Evolutionary conservation across 2,329 filamentous ascomycete species (phyloP).

Genomic region (Penicillium capsulatum): DNA sequence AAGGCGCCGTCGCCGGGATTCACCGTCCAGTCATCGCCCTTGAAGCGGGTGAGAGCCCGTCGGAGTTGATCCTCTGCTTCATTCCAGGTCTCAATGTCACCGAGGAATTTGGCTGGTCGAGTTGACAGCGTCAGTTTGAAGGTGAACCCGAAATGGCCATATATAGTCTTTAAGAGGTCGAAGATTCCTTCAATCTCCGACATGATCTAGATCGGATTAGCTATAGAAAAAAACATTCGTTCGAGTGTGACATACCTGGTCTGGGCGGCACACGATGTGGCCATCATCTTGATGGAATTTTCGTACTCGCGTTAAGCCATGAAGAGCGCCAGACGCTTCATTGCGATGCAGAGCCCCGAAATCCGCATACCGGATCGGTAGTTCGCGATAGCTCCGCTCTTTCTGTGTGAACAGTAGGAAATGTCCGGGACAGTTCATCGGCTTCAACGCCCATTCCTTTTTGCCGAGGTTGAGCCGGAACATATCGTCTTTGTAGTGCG

Average conservation of each 20-base stretch:
- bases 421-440: constrained; percentile 98
- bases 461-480: constrained; percentile 79
- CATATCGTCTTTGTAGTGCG: constrained; percentile 94
- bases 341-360: constrained; percentile 95
- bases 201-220: constrained; percentile 71
- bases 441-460: constrained; percentile 79
- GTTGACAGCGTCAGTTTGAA: constrained; percentile 97
- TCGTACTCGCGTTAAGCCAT: constrained; percentile 84
- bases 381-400: constrained; percentile 79
- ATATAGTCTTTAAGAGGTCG: constrained; percentile 76
- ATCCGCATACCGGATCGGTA: constrained; percentile 89
- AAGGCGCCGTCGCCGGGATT: constrained; percentile 96
- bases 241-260: too few species aligned
- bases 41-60: constrained; percentile 76
- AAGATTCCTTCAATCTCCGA: constrained; percentile 78
- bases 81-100: constrained; percentile 82
- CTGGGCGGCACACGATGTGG: too few species aligned
- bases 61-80: constrained; percentile 77
- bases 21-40: constrained; percentile 72
- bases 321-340: constrained; percentile 86
- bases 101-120: constrained; percentile 81
- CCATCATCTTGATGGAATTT: constrained; percentile 86
- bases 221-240: too few species aligned
- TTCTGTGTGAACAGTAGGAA: constrained; percentile 81
- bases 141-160: constrained; percentile 77